Base-by-base conservation (phyloP, 2,329 filamentous ascomycete species). In the Sphaerulina vaccinii region DNA sequence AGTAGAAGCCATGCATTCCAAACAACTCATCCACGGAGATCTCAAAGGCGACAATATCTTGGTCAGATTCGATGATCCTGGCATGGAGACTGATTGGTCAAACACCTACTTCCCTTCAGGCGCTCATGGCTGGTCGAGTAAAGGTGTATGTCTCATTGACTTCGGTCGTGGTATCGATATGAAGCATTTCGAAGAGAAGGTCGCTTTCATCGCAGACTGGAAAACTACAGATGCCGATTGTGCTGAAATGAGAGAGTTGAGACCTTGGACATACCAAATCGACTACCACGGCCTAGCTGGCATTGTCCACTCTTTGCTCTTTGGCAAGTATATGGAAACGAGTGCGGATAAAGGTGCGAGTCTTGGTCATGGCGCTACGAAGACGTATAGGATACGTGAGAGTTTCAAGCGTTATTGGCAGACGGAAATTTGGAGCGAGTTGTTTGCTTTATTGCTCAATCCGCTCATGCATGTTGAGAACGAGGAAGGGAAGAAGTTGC, bases 191-290 rank as follows among this genome's bases (percentile, higher is more conserved):
- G 72, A 73, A 2, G 78, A 85, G 0, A 81, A 85, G 36, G 89
- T 92, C 9, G 85, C 86, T 60, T 99, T 99, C 75, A 83, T 97
- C 54, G 93, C 92, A 0, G 93, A 99, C 73, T 99, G 93, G 93
- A 88, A 93, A 70, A 90, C 89, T 0, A 83, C 82, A 13, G 80
- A 87, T 19, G 86, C 90, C 46, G 93, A 99, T 71, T 99, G 93
- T 70, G 86, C 88, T 15, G 93, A 99, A 76, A 96, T 97, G 82
- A 86, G 91, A 40, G 92, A 99, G 73, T 82, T 90, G 51, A 81
- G 92, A 1, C 90, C 91, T 0, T 99, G 93, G 93, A 97, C 92
- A 1, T 96, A 90, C 76, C 93, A 99, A 70, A 89, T 96, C 60
- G 93, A 99, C 74, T 95, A 97, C 64, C 89, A 95, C 70, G 93